Evolutionary conservation across 306 rosid genomes (phyloP).

Genomic region (Rosa persica): DNA sequence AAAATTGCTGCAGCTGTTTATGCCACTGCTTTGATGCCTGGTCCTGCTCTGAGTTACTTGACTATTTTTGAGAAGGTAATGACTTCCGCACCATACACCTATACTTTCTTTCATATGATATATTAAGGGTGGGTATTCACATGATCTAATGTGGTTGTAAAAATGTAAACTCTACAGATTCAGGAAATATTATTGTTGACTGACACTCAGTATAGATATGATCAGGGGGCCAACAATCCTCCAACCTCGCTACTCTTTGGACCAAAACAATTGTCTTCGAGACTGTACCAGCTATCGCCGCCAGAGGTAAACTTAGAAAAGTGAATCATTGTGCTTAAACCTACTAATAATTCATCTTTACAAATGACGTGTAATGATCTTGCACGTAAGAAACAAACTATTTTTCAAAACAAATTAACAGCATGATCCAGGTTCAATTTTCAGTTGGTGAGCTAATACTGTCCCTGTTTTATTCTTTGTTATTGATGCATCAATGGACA

Average conservation of each 20-base stretch:
- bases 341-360: not conserved
- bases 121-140: not conserved
- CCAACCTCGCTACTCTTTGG: no score
- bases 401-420: no score
- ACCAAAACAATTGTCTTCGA: not conserved
- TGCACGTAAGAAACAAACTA: no score
- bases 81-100: not conserved
- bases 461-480: not conserved
- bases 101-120: not conserved
- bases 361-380: no score
- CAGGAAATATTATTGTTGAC: not conserved
- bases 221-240: not conserved
- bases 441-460: not conserved
- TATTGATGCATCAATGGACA: not conserved
- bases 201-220: not conserved
- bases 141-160: not conserved
- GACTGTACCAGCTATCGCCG: constrained; percentile 6
- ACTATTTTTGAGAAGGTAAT: constrained; percentile 18
- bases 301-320: constrained; percentile 1
- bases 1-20: constrained; percentile 33
- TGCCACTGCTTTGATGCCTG: constrained; percentile 34
- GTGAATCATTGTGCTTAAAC: not conserved
- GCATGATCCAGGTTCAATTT: no score
- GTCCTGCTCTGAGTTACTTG: constrained; percentile 24
- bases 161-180: not conserved